Conservation (phyloP, 306 rosid species). For the Acmispon strigosus region DNA sequence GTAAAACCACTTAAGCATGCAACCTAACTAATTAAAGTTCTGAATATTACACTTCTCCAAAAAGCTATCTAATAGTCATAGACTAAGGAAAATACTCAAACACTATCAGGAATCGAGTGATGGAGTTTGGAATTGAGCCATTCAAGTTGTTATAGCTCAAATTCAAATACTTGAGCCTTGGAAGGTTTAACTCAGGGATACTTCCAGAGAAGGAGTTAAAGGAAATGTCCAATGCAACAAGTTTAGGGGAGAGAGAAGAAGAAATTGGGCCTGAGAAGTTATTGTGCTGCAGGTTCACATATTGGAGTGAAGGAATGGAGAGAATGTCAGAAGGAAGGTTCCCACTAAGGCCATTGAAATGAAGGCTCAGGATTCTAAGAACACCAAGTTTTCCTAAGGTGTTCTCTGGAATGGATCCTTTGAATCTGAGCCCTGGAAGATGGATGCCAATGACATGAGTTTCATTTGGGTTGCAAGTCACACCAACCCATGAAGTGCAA, state of each 20-base stretch:
- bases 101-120: constrained; percentile 35
- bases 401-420: constrained; percentile 47
- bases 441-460: constrained; percentile 43
- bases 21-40: no score
- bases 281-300: constrained; percentile 47
- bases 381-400: constrained; percentile 50
- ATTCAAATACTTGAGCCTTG: constrained; percentile 48
- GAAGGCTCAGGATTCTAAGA: constrained; percentile 54
- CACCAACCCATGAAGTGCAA: constrained; percentile 61
- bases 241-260: constrained; percentile 36
- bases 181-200: constrained; percentile 46
- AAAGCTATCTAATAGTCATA: no score
- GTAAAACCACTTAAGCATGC: no score
- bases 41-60: no score
- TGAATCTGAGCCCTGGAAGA: constrained; percentile 53
- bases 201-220: constrained; percentile 56
- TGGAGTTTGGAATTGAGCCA: constrained; percentile 56
- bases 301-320: constrained; percentile 54
- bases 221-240: constrained; percentile 51
- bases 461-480: constrained; percentile 36
- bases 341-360: constrained; percentile 52
- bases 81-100: no score
- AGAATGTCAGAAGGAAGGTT: constrained; percentile 50
- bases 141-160: constrained; percentile 55
- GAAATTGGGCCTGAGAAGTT: constrained; percentile 58